A percentile compares a stretch with the other conserved stretches of the same genome.
Conservation (phyloP, 108 stramenopile species). For the Seminavis robusta region DNA sequence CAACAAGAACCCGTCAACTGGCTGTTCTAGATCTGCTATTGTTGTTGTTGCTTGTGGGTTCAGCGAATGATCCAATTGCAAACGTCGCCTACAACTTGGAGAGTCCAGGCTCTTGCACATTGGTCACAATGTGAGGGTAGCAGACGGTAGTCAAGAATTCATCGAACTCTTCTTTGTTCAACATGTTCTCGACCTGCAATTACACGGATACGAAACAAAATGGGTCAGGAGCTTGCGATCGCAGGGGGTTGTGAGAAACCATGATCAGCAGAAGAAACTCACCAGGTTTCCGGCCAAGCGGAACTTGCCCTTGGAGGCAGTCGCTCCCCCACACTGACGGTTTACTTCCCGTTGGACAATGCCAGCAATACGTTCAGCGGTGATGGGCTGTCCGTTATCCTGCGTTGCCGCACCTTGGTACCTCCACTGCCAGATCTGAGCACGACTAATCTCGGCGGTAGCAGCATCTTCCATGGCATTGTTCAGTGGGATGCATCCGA, state of each 20-base stretch:
- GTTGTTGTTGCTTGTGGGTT: no score
- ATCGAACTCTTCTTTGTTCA: constrained; percentile 66
- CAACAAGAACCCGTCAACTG: no score
- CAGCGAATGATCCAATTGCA: no score
- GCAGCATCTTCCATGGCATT: constrained; percentile 95
- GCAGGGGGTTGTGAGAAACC: not conserved
- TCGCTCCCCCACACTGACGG: constrained; percentile 29
- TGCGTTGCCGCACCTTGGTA: constrained; percentile 63
- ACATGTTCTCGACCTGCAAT: constrained; percentile 66
- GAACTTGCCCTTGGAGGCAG: constrained; percentile 56
- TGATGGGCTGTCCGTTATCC: constrained; percentile 67
- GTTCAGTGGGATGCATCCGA: constrained; percentile 91
- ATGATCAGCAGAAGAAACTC: constrained; percentile 2
- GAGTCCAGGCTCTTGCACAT: not conserved
- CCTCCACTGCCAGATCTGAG: constrained; percentile 90
- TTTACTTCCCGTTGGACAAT: constrained; percentile 63
- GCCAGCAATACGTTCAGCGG: constrained; percentile 52
- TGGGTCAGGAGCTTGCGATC: not conserved
- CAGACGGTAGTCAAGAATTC: constrained; percentile 84
- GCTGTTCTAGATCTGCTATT: no score
- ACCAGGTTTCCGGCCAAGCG: constrained; percentile 79
- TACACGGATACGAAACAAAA: not conserved
- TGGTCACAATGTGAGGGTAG: constrained; percentile 80
- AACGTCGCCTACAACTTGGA: no score
- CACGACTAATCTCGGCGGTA: constrained; percentile 93